Percentiles rank a stretch among this genome's conserved stretches.
Conservation (phyloP, 352 stramenopile species). For the Globisporangium radiosum region DNA sequence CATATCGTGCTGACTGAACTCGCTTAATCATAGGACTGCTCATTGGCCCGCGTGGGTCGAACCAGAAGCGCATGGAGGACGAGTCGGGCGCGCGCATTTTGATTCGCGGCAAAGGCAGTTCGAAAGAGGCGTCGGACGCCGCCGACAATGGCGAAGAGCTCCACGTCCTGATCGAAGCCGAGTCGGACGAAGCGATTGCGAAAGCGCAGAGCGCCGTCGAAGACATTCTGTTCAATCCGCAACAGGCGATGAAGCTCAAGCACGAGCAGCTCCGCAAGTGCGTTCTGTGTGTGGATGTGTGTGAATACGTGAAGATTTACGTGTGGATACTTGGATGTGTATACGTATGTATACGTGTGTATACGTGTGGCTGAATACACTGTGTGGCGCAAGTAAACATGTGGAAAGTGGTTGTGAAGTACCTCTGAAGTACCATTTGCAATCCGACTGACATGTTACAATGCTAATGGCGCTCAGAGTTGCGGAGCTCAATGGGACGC, state of each 20-base stretch:
- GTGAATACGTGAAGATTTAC: background rate
- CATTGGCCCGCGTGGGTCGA: conserved; percentile 87
- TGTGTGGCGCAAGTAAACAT: too few relatives aligned
- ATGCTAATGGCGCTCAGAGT: conserved; percentile 22
- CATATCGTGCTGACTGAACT: too few relatives aligned
- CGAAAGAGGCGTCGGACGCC: conserved; percentile 76
- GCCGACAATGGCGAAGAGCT: conserved; percentile 85
- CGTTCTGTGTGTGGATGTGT: conserved; percentile 2
- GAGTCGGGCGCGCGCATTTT: conserved; percentile 87
- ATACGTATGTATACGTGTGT: background rate
- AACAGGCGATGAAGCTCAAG: conserved; percentile 88
- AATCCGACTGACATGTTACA: too few relatives aligned
- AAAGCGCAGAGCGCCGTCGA: conserved; percentile 84
- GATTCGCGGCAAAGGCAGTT: conserved; percentile 86
- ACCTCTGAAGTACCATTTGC: too few relatives aligned
- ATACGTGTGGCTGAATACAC: too few relatives aligned
- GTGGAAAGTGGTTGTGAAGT: too few relatives aligned
- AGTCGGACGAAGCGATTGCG: conserved; percentile 85
- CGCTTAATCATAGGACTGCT: conserved; percentile 37
- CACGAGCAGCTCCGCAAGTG: conserved; percentile 85
- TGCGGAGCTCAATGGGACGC: conserved; percentile 76
- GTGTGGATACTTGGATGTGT: too few relatives aligned
- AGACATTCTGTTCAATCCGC: conserved; percentile 89
- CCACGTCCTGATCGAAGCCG: conserved; percentile 88
- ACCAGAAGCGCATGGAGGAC: conserved; percentile 91